A percentile compares a stretch with the other conserved stretches of the same genome.
phyloP scores from a whole-genome alignment of 352 stramenopile species.

The Pythium aquatile region DNA sequence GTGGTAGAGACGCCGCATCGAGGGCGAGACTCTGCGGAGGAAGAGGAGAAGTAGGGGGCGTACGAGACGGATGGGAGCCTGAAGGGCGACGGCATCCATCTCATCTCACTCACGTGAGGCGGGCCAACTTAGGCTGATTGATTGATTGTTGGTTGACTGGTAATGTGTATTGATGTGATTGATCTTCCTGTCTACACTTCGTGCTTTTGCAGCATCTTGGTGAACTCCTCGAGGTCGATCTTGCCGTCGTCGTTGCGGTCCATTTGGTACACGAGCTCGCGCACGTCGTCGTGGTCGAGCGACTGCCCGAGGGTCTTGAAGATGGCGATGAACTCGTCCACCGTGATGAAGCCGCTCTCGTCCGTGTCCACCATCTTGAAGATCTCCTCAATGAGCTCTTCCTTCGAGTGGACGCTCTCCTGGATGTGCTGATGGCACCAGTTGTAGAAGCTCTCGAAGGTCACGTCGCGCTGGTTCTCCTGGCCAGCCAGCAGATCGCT shows the following conservation, averaged over 20 bases:
- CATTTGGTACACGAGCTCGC: slow-evolving; percentile 76
- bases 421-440: slow-evolving; percentile 69
- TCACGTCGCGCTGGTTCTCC: slow-evolving; percentile 42
- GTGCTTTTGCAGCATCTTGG: slow-evolving; percentile 77
- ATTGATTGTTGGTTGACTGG: too few species aligned
- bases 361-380: slow-evolving; percentile 68
- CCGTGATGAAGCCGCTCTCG: slow-evolving; percentile 57
- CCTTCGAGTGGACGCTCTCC: slow-evolving; percentile 53
- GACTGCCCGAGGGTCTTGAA: slow-evolving; percentile 72
- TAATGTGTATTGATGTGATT: not conserved
- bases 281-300: slow-evolving; percentile 70
- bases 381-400: slow-evolving; percentile 68
- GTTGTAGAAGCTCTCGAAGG: slow-evolving; percentile 72
- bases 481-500: slow-evolving; percentile 42
- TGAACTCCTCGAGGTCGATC: slow-evolving; percentile 75
- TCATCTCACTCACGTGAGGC: too few species aligned
- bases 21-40: not conserved
- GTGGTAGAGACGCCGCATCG: slow-evolving; percentile 12
- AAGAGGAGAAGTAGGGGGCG: not conserved
- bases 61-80: not conserved
- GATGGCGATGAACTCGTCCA: slow-evolving; percentile 74
- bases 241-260: slow-evolving; percentile 71
- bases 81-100: not conserved
- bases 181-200: slow-evolving; percentile 39
- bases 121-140: too few species aligned